phyloP scores from a whole-genome alignment of 2,329 filamentous ascomycete species.

The Cordyceps cicadae region DNA sequence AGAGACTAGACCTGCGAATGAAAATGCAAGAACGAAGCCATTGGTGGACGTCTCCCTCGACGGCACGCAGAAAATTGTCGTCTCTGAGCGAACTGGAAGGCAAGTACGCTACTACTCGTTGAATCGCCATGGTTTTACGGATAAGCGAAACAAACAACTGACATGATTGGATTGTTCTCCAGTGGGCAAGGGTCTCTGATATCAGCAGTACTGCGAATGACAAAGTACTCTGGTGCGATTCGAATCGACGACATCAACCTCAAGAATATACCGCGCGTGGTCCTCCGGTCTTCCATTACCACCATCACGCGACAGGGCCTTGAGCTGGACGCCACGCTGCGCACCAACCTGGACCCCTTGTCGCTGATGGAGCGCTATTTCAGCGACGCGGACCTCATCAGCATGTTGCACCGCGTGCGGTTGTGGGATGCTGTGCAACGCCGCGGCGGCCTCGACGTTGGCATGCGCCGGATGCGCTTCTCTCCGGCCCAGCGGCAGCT shows the following conservation, averaged over 20 bases:
- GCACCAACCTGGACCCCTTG: conserved; percentile 12
- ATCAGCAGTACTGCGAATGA: background rate
- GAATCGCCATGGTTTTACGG: no score
- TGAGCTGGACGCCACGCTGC: background rate
- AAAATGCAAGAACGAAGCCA: background rate
- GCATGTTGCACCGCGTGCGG: conserved; percentile 10
- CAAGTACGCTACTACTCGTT: background rate
- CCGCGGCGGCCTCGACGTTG: conserved; percentile 7
- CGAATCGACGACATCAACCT: conserved; percentile 9
- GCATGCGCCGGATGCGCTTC: conserved; percentile 5
- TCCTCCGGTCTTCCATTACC: conserved; percentile 21
- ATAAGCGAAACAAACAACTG: background rate
- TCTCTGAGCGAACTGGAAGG: background rate
- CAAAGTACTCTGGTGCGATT: conserved; percentile 5
- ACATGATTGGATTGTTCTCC: background rate
- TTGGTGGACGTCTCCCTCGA: background rate
- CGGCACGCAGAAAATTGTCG: background rate
- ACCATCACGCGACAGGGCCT: conserved; percentile 20
- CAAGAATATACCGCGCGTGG: background rate
- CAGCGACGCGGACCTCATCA: conserved; percentile 4
- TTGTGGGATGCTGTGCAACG: conserved; percentile 6
- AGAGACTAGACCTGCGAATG: background rate
- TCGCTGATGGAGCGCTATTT: background rate
- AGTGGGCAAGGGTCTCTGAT: conserved; percentile 4
- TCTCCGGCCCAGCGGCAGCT: conserved; percentile 14